phyloP scores from a whole-genome alignment of 2,329 filamentous ascomycete genomes.

The Fusarium avenaceum region DNA sequence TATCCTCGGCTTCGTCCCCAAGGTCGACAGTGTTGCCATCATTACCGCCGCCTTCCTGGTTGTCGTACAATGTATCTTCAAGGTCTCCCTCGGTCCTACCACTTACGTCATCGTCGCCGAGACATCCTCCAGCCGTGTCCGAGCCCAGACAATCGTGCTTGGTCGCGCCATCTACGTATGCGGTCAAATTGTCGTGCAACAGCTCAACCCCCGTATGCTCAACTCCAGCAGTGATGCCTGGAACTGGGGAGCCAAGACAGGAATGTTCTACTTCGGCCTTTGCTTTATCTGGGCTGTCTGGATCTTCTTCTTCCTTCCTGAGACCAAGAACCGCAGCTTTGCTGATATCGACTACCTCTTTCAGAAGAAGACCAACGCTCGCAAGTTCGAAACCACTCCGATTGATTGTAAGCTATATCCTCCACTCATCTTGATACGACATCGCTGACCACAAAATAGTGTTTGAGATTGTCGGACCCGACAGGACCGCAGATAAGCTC shows the following conservation, averaged over 20 bases:
- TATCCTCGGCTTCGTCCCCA: slow-evolving; percentile 54
- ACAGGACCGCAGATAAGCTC: slow-evolving; percentile 20
- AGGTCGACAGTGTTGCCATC: slow-evolving; percentile 44
- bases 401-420: slow-evolving; percentile 48
- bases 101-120: slow-evolving; percentile 84
- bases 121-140: slow-evolving; percentile 60
- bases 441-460: slow-evolving; percentile 16
- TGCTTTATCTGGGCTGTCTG: slow-evolving; percentile 62
- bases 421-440: fast-evolving
- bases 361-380: slow-evolving; percentile 57
- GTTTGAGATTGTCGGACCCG: slow-evolving; percentile 27
- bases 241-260: slow-evolving; percentile 63
- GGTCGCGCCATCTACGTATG: slow-evolving; percentile 60
- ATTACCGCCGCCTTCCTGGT: slow-evolving; percentile 50
- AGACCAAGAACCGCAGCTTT: slow-evolving; percentile 66
- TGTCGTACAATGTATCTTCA: slow-evolving; percentile 67
- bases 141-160: slow-evolving; percentile 62
- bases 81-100: slow-evolving; percentile 64
- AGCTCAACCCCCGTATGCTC: slow-evolving; percentile 62
- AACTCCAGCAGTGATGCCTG: slow-evolving; percentile 58
- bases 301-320: slow-evolving; percentile 66
- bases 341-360: slow-evolving; percentile 70
- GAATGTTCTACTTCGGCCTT: slow-evolving; percentile 60
- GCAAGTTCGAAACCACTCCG: slow-evolving; percentile 53
- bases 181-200: slow-evolving; percentile 55